phyloP scores from a whole-genome alignment of 257 asterid genomes.

The Solanum neorickii region DNA sequence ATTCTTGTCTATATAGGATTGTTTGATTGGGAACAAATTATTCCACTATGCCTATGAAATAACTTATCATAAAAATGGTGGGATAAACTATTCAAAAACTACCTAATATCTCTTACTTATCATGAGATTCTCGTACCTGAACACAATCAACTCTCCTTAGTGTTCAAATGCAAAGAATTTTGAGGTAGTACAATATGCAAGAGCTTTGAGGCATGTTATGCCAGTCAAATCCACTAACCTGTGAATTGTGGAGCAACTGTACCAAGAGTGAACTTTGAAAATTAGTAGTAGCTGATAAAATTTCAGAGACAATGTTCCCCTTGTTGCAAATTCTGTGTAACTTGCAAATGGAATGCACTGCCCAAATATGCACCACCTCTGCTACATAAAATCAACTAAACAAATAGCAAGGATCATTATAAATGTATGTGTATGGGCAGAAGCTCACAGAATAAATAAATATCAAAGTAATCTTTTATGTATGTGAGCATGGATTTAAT shows the following conservation, averaged over 20 bases:
- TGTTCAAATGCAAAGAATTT: neutral
- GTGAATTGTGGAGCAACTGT: no score
- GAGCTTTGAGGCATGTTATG: no score
- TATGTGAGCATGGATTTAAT: no score
- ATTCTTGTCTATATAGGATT: neutral
- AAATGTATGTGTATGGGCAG: no score
- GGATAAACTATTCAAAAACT: neutral
- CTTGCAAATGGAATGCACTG: neutral
- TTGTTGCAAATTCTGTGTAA: neutral
- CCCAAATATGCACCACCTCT: neutral
- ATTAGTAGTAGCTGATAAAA: neutral
- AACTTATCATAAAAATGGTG: neutral
- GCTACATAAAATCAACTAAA: neutral
- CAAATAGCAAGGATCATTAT: no score
- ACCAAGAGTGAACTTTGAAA: neutral
- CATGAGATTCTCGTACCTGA: no score
- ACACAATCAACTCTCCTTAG: no score
- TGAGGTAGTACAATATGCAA: no score
- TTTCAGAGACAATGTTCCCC: neutral
- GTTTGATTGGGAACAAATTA: neutral
- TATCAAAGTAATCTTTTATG: no score
- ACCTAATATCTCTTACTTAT: neutral
- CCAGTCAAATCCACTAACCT: no score
- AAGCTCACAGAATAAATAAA: no score
- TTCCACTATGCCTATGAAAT: accelerated